These are phyloP conservation scores for Alternaria dauci DNA, from an alignment of 2,329 filamentous ascomycete species.

Conservation along the genomic window DNA sequence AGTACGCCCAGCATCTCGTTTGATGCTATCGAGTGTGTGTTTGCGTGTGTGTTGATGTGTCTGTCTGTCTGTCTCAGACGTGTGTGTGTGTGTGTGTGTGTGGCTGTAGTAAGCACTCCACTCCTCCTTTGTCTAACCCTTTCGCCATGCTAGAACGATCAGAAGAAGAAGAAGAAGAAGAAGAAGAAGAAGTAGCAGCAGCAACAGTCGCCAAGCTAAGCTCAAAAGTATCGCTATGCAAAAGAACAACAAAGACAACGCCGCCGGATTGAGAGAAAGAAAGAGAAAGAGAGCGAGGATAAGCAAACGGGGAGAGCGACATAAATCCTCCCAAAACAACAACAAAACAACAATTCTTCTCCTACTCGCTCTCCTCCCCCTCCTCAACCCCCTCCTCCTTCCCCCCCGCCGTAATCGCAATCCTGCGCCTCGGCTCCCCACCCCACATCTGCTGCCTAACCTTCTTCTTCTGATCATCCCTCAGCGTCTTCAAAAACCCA, in stretches of 20 bases:
- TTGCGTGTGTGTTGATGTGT: too few species aligned
- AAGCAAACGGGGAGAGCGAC: background rate
- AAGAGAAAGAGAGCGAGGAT: background rate
- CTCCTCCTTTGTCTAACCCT: constrained; percentile 13
- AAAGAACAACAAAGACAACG: background rate
- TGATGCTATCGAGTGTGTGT: background rate
- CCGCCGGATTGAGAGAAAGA: background rate
- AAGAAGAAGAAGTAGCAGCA: too few species aligned
- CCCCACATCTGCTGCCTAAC: constrained; percentile 77
- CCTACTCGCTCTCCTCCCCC: constrained; percentile 5
- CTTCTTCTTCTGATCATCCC: constrained; percentile 82
- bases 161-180: background rate
- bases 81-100: too few species aligned
- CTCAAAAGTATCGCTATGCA: background rate
- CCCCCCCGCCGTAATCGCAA: constrained; percentile 35
- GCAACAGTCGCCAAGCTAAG: background rate
- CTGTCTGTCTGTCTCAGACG: too few species aligned
- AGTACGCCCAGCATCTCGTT: too few species aligned
- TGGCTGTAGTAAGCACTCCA: background rate
- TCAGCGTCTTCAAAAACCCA: constrained; percentile 75
- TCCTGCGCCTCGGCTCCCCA: constrained; percentile 37
- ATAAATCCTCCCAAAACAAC: too few species aligned
- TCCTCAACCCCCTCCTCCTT: constrained; percentile 33
- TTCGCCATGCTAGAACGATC: constrained; percentile 12
- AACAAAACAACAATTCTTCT: background rate